phyloP scores from a whole-genome alignment of 1,284 basidiomycete species.

The Trichosporon sp. region DNA sequence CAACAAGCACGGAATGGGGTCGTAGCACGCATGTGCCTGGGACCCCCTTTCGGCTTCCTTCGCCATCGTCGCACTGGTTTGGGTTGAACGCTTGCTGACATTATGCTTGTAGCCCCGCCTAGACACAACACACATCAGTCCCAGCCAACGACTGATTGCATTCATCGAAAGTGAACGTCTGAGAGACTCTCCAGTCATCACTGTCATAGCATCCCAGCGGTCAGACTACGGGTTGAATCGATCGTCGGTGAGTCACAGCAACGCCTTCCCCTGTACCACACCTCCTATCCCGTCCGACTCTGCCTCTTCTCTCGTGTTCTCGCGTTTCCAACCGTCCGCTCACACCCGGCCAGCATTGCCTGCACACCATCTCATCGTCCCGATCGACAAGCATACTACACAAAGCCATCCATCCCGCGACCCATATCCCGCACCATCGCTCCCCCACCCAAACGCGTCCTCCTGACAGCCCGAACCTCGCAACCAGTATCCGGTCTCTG shows the following conservation, averaged over 20 bases:
- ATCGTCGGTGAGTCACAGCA: neutral
- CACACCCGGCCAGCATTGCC: neutral
- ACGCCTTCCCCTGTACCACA: neutral
- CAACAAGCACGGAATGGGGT: neutral
- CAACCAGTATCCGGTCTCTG: neutral
- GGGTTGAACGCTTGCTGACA: neutral
- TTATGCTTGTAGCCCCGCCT: neutral
- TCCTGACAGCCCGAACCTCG: neutral
- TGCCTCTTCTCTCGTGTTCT: neutral
- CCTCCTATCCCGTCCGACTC: neutral
- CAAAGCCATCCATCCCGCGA: neutral
- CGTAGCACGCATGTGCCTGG: neutral
- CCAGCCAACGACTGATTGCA: neutral
- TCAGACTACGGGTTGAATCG: neutral
- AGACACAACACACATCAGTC: neutral
- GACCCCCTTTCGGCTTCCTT: neutral
- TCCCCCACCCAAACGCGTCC: neutral
- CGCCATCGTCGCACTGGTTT: neutral
- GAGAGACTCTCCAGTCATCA: neutral
- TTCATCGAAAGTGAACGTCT: neutral
- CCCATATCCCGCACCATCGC: neutral
- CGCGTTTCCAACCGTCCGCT: neutral
- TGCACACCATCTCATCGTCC: neutral
- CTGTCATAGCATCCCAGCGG: neutral
- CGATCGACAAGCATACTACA: neutral